Base-by-base conservation (phyloP, 139 green algal species). In the Chlamydomonas eustigma region DNA sequence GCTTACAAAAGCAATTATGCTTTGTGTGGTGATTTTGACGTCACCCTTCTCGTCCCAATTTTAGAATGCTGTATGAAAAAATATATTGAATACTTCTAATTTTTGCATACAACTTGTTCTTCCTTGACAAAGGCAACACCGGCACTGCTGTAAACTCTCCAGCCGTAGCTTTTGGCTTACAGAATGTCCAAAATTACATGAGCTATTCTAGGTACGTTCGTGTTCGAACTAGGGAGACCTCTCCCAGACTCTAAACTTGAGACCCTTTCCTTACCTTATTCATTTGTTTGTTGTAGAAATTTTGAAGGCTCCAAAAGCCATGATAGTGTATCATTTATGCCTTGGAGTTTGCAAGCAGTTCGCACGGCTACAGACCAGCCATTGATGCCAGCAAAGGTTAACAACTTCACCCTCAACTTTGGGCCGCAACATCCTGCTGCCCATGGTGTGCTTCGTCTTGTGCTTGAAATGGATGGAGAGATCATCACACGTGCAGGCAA, bases 371-470 rank as follows among this genome's bases (percentile, higher is more conserved):
- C 52, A 28, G 52, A 68, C 6, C 32, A 33, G 52, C 52, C 52
- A 8, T 28, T 68, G 6, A 68, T 68, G 6, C 52, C 52, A 35
- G 12, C 8, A 4, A 68, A 68, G 73, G 82, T 90, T 37, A 91
- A 92, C 77, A 90, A 92, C 72, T 96, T 95, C 88, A 97, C 92
- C 50, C 88, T 96, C 36, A 97, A 95, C 86, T 97, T 97, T 88
- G 92, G 92, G 67, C 92, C 92, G 28, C 92, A 97, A 84, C 92
- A 97, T 64, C 92, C 92, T 28, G 92, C 92, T 37, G 92, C 92
- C 1, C 92, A 97, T 77, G 92, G 92, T 31, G 92, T 97, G 79
- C 77, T 97, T 44, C 83, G 92, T 35, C 78, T 97, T 52, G 90
- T 97, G 73, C 81, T 97, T 74, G 89, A 94, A 76, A 94, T 97